Base-by-base conservation (phyloP, 768 basidiomycete species). In the Phylloporus sp. region DNA sequence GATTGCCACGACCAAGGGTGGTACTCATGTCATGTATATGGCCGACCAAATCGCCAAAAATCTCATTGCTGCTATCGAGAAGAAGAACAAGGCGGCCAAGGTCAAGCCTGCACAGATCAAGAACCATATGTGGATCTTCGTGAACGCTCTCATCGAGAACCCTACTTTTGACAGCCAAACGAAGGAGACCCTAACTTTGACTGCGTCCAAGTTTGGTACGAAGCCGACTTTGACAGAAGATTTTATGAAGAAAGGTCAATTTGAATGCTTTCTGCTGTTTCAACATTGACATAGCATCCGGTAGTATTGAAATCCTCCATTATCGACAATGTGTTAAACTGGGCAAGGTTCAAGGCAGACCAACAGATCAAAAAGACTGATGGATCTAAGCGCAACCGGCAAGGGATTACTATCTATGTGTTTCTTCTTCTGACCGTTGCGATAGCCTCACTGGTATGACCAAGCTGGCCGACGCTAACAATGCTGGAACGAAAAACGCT, bases 121-220 rank as follows among this genome's bases (percentile, higher is more conserved):
- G 77, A 94, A 88, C 62, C 95, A 99, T 66, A 93, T 99, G 85
- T 95, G 91, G 92, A 80, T 99, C 48, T 99, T 98, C 63, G 85
- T 99, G 64, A 98, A 97, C 62, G 84, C 91, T 13, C 76, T 97
- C 54, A 86, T 99, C 58, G 95, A 95, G 73, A 99, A 99, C 64
- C 95, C 97, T 9, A 91, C 93, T 1, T 99, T 99, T 71, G 95
- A 99, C 78, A 94, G 91, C 78, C 97, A 99, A 70, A 97, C 97
- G 32, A 99, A 99, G 74, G 97, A 99, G 69, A 88, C 85, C 5
- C 73, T 99, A 58, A 98, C 95, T 1, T 72, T 97, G 40, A 84
- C 86, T 4, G 73, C 86, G 18, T 85, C 83, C 27, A 95, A 95
- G 70, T 99, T 98, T 64, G 91, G 94, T 10, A 87, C 87, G 39